phyloP scores from a whole-genome alignment of 352 stramenopile genomes.

The Phytopythium mirpurense region DNA sequence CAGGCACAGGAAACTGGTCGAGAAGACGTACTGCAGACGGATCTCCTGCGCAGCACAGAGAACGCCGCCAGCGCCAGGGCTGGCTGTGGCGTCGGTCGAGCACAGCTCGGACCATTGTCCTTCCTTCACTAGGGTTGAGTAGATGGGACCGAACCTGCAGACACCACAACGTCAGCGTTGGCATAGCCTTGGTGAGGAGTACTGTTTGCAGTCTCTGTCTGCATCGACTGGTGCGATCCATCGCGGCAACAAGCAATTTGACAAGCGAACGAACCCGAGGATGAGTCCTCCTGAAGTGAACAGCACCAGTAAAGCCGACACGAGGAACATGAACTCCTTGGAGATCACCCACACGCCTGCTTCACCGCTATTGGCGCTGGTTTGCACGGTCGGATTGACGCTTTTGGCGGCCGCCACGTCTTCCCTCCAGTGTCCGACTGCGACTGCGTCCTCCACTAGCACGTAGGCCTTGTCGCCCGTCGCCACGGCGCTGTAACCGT shows the following conservation, averaged over 20 bases:
- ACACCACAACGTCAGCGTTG: not conserved
- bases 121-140: conserved; percentile 59
- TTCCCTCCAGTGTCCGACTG: not conserved
- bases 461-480: not conserved
- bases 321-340: conserved; percentile 60
- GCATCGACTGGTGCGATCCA: not conserved
- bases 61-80: not conserved
- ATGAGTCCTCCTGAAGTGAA: conserved; percentile 67
- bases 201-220: too few relatives aligned
- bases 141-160: conserved; percentile 62
- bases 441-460: not conserved
- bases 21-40: conserved; percentile 73
- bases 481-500: not conserved
- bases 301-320: conserved; percentile 54
- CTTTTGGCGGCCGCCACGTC: not conserved
- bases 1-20: conserved; percentile 71
- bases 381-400: not conserved
- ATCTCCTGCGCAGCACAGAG: conserved; percentile 64
- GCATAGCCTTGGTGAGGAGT: too few relatives aligned
- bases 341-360: conserved; percentile 22
- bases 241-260: not conserved
- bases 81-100: conserved; percentile 3
- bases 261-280: conserved; percentile 25
- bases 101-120: conserved; percentile 69
- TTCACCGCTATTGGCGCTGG: not conserved